phyloP scores from a whole-genome alignment of 2,329 filamentous ascomycete species.

The Cucurbitaria berberidis region DNA sequence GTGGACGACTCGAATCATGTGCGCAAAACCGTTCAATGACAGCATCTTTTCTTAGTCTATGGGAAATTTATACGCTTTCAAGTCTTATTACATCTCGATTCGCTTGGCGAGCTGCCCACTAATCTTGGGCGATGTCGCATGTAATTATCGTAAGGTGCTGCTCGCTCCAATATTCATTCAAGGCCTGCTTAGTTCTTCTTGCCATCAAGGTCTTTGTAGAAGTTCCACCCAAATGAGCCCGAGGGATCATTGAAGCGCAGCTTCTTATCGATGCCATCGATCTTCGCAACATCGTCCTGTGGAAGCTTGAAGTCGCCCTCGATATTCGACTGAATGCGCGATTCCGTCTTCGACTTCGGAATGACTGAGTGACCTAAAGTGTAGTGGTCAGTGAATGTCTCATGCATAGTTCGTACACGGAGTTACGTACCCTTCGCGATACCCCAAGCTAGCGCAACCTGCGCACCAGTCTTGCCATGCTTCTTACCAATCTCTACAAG shows the following conservation, averaged over 20 bases:
- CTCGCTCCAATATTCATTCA: too few relatives aligned
- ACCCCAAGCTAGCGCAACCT: constrained; percentile 85
- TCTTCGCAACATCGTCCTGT: constrained; percentile 70
- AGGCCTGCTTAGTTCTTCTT: constrained; percentile 36
- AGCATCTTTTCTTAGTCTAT: too few relatives aligned
- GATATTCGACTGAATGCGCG: constrained; percentile 38
- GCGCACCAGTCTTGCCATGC: constrained; percentile 74
- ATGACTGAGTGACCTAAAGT: constrained; percentile 34
- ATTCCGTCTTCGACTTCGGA: constrained; percentile 43
- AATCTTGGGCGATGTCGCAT: too few relatives aligned
- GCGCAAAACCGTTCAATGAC: too few relatives aligned
- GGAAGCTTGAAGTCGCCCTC: constrained; percentile 73
- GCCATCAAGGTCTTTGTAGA: constrained; percentile 65
- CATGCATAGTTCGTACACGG: not conserved
- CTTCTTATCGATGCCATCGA: constrained; percentile 66
- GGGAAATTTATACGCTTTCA: too few relatives aligned
- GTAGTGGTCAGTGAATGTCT: not conserved
- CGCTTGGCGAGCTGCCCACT: too few relatives aligned
- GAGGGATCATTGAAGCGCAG: constrained; percentile 67
- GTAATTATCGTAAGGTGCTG: too few relatives aligned
- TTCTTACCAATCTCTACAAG: constrained; percentile 70
- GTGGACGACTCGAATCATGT: too few relatives aligned
- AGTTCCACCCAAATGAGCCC: constrained; percentile 62
- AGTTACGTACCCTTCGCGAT: constrained; percentile 63
- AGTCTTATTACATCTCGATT: too few relatives aligned